These are phyloP conservation scores for Aegilops bicornis DNA, from an alignment of 176 grass and related monocot species.

Conservation along the genomic window DNA sequence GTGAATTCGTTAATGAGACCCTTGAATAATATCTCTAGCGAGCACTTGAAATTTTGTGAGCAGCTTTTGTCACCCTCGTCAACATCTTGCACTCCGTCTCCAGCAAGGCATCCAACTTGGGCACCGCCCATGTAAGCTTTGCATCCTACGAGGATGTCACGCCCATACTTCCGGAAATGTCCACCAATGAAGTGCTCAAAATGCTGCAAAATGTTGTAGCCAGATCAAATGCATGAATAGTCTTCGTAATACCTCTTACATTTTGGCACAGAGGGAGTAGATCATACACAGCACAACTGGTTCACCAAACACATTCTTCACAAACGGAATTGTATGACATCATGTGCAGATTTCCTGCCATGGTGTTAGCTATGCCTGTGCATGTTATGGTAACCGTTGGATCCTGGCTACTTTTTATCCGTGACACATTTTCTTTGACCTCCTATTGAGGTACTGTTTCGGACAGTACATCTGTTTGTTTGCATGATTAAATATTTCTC, in stretches of 20 bases:
- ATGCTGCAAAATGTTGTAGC: conserved; percentile 44
- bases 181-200: conserved; percentile 67
- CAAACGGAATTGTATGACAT: neutral
- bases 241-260: no score
- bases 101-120: conserved; percentile 70
- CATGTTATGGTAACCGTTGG: neutral
- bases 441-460: neutral
- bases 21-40: conserved; percentile 41
- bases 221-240: neutral
- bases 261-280: neutral
- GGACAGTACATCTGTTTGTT: neutral
- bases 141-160: conserved; percentile 60
- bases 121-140: conserved; percentile 70
- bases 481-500: neutral
- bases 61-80: conserved; percentile 71
- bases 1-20: conserved; percentile 54
- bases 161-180: conserved; percentile 56
- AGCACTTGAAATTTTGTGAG: conserved; percentile 49
- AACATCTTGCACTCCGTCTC: conserved; percentile 62
- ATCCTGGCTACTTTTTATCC: neutral
- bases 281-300: neutral
- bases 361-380: neutral
- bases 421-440: neutral
- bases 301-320: neutral
- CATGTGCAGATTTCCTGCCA: neutral